Percentiles rank a stretch among this genome's conserved stretches.
phyloP scores from a whole-genome alignment of 2,329 filamentous ascomycete species.

The Pezicula rhizophila region DNA sequence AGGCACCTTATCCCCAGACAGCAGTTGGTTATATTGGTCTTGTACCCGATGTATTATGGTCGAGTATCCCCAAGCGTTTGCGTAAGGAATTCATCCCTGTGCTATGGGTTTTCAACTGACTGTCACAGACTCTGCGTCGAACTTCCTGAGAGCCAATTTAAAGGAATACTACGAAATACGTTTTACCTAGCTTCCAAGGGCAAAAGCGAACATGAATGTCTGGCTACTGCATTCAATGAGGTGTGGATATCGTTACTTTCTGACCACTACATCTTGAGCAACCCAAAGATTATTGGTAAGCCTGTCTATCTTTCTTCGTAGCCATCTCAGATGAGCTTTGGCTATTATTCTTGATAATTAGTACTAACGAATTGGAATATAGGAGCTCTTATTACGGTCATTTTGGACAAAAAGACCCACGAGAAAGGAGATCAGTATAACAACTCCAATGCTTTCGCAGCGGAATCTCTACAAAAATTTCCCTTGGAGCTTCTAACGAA shows the following conservation, averaged over 20 bases:
- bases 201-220: background rate
- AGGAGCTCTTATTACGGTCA: constrained; percentile 23
- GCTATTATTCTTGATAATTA: background rate
- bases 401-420: constrained; percentile 16
- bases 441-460: constrained; percentile 18
- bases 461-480: constrained; percentile 18
- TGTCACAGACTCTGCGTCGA: constrained; percentile 13
- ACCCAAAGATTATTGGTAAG: constrained; percentile 17
- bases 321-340: too few species aligned
- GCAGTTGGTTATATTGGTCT: constrained; percentile 18
- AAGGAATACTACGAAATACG: constrained; percentile 17
- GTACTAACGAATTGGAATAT: background rate
- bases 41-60: constrained; percentile 17
- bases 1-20: constrained; percentile 10
- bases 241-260: constrained; percentile 21
- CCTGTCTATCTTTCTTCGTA: background rate
- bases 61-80: constrained; percentile 21
- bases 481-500: constrained; percentile 35
- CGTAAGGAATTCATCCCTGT: constrained; percentile 9
- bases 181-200: constrained; percentile 22
- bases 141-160: constrained; percentile 8
- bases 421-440: constrained; percentile 11
- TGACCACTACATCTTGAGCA: constrained; percentile 18
- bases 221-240: constrained; percentile 9
- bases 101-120: constrained; percentile 4